Evolutionary conservation across 2,329 filamentous ascomycete species (phyloP), one percentile per base, ranked within the genome.

Genomic region (Periglandula ipomoeae): DNA sequence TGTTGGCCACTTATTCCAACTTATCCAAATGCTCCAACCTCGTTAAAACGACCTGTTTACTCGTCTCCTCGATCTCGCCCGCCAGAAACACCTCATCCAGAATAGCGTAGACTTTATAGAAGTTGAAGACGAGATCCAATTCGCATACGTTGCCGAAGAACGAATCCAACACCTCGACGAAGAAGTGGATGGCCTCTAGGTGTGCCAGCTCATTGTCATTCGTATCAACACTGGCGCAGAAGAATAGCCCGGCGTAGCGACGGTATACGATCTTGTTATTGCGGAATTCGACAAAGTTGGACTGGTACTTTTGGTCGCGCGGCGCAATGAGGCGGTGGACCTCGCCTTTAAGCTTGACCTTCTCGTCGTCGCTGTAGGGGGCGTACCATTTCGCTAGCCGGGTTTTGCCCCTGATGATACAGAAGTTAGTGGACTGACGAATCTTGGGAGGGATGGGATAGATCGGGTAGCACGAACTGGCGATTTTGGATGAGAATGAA

Each of bases 121-220:
- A 86, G 71, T 85, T 85, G 71, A 86, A 86, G 57, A 86, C 82
- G 65, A 98, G 73, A 71, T 98, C 93, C 65, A 98, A 76, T 74
- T 98, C 93, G 72, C 93, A 98, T 51, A 98, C 93, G 67, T 98
- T 98, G 56, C 93, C 93, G 68, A 98, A 98, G 72, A 98, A 98
- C 62, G 90, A 84, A 75, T 98, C 93, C 60, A 98, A 78, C 53
- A 98, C 93, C 73, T 98, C 93, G 59, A 98, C 93, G 63, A 98
- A 98, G 75, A 98, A 98, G 71, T 98, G 93, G 62, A 98, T 96
- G 6, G 90, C 93, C 71, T 98, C 93, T 51, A 98, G 78, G 63
- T 89, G 97, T 23, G 93, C 91, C 52, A 98, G 76, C 74, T 98
- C 93, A 70, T 97, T 98, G 70, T 98, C 93, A 68, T 96, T 97